A percentile compares a stretch with the other conserved stretches of the same genome.
phyloP scores from a whole-genome alignment of 2,329 filamentous ascomycete genomes.

The Aspergillus viridinutans region DNA sequence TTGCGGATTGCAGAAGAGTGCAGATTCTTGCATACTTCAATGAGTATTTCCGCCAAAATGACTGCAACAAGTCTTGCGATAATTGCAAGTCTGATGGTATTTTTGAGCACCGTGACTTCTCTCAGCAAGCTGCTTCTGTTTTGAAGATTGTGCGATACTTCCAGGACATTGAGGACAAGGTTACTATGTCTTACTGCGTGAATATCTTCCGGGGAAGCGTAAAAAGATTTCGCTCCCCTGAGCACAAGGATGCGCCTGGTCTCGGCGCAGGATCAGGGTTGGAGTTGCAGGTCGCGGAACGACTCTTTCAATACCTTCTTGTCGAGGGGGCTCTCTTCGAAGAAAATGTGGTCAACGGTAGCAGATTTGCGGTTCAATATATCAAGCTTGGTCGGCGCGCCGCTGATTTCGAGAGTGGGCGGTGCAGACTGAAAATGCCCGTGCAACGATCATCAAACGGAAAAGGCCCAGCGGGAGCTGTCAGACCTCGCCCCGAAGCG shows the following conservation, averaged over 20 bases:
- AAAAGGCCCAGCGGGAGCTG: slow-evolving; percentile 22
- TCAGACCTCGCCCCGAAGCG: slow-evolving; percentile 29
- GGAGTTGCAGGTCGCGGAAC: slow-evolving; percentile 72
- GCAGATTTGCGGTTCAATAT: slow-evolving; percentile 71
- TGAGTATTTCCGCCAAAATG: slow-evolving; percentile 68
- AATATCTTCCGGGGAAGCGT: slow-evolving; percentile 74
- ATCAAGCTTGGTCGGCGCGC: slow-evolving; percentile 41
- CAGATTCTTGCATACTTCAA: slow-evolving; percentile 94
- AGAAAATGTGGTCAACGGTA: slow-evolving; percentile 60
- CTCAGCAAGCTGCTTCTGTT: slow-evolving; percentile 66
- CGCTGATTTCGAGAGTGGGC: slow-evolving; percentile 44
- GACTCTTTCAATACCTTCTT: slow-evolving; percentile 74
- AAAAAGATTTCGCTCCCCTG: slow-evolving; percentile 51
- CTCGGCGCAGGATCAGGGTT: slow-evolving; percentile 67
- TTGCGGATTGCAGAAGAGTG: slow-evolving; percentile 77
- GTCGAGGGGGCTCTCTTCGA: slow-evolving; percentile 71
- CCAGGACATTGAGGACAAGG: slow-evolving; percentile 42
- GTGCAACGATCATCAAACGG: slow-evolving; percentile 49
- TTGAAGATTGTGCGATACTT: slow-evolving; percentile 63
- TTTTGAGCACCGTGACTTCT: slow-evolving; percentile 74
- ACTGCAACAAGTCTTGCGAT: slow-evolving; percentile 77
- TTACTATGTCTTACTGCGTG: slow-evolving; percentile 76
- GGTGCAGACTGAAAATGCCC: slow-evolving; percentile 48
- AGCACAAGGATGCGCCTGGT: slow-evolving; percentile 52
- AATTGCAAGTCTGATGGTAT: slow-evolving; percentile 73